Conservation (phyloP, 202 grass and related monocot species). For the Dendrocalamus latiflorus region DNA sequence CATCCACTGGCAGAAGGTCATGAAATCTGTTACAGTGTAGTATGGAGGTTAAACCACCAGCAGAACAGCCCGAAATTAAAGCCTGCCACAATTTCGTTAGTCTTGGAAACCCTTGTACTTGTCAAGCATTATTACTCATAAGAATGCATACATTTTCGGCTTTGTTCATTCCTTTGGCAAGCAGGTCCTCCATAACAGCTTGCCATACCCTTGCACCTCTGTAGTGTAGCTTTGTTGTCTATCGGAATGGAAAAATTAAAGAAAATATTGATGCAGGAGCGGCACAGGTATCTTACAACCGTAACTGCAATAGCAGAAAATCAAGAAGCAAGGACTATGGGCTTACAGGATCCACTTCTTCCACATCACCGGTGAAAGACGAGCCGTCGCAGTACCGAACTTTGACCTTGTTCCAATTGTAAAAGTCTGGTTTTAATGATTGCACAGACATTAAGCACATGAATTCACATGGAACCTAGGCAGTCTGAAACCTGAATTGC, state of each 20-base stretch:
- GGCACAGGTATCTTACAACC: neutral
- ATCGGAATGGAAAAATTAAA: slow-evolving; percentile 6
- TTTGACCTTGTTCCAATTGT: slow-evolving; percentile 77
- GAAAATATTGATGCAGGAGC: neutral
- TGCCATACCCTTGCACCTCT: slow-evolving; percentile 66
- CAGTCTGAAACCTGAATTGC: slow-evolving; percentile 10
- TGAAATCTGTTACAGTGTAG: slow-evolving; percentile 90
- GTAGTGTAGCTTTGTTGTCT: slow-evolving; percentile 56
- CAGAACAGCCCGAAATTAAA: slow-evolving; percentile 76
- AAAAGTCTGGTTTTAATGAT: slow-evolving; percentile 48
- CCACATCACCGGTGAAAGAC: slow-evolving; percentile 59
- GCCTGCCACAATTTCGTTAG: slow-evolving; percentile 49
- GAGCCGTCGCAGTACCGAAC: slow-evolving; percentile 65
- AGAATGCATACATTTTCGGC: slow-evolving; percentile 54
- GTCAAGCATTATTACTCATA: neutral
- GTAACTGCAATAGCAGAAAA: neutral
- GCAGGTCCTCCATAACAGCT: slow-evolving; percentile 56
- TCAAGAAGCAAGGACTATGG: neutral
- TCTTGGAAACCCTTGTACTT: slow-evolving; percentile 4
- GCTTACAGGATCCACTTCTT: slow-evolving; percentile 60
- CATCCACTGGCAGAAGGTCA: slow-evolving; percentile 45
- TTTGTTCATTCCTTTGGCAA: slow-evolving; percentile 67
- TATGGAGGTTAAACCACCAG: slow-evolving; percentile 87
- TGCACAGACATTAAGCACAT: neutral
- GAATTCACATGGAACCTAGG: neutral